Percentiles rank a stretch among this genome's conserved stretches.
Evolutionary conservation across 2,329 filamentous ascomycete species (phyloP).

Genomic region (Alternaria postmessia): DNA sequence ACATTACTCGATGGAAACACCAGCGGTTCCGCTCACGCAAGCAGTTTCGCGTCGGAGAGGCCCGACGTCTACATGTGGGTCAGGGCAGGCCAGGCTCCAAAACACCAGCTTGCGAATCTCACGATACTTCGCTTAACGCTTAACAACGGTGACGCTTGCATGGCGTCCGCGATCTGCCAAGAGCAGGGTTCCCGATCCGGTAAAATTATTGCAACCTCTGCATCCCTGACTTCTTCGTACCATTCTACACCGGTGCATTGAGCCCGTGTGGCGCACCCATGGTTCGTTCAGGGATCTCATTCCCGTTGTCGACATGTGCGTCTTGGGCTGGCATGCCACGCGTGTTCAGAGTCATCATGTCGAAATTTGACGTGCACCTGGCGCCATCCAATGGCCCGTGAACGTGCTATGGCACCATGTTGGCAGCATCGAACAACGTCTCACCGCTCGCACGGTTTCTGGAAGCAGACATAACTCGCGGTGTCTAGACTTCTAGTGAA

Average conservation of each 20-base stretch:
- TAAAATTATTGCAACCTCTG: constrained; percentile 29
- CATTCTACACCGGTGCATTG: background rate
- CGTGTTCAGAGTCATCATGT: constrained; percentile 26
- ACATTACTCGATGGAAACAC: constrained; percentile 35
- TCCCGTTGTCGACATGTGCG: constrained; percentile 7
- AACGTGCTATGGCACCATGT: constrained; percentile 27
- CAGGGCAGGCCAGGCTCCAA: background rate
- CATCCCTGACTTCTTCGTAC: constrained; percentile 13
- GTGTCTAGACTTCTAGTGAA: constrained; percentile 5
- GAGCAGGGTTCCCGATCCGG: constrained; percentile 23
- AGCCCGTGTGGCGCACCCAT: constrained; percentile 8
- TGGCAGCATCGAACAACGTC: constrained; percentile 17
- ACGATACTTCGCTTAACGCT: constrained; percentile 42
- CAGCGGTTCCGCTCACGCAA: constrained; percentile 15
- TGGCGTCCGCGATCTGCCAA: constrained; percentile 17
- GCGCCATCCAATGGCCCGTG: constrained; percentile 22
- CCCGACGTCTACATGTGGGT: constrained; percentile 15
- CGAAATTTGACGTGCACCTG: constrained; percentile 24
- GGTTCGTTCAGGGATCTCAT: constrained; percentile 7
- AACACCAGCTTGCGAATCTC: constrained; percentile 29
- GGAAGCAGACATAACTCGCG: background rate
- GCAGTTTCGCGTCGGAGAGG: constrained; percentile 16
- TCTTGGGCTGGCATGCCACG: constrained; percentile 21
- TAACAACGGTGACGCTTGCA: constrained; percentile 23
- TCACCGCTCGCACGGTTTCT: constrained; percentile 20